A percentile compares a stretch with the other conserved stretches of the same genome.
Evolutionary conservation across 805 yeast genomes (phyloP).

Genomic region (Wickerhamomyces silvicola): DNA sequence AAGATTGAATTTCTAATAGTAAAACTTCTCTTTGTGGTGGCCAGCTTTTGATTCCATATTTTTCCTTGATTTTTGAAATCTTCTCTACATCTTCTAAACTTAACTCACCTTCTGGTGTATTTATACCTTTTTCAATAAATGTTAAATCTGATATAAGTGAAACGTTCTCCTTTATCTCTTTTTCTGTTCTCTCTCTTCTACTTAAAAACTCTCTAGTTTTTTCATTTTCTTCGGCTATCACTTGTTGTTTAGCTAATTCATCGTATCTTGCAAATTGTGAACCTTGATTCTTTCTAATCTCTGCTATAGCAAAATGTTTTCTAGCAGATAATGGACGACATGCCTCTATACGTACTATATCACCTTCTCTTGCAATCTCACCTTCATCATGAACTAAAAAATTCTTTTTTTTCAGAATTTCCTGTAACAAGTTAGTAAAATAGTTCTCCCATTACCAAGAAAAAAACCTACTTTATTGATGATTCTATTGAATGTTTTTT

Average conservation of each 20-base stretch:
- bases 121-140: slow-evolving; percentile 19
- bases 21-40: slow-evolving; percentile 37
- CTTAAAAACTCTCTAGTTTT: slow-evolving; percentile 49
- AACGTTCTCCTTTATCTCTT: slow-evolving; percentile 19
- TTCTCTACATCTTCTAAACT: slow-evolving; percentile 30
- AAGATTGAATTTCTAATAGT: slow-evolving; percentile 30
- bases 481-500: slow-evolving; percentile 61
- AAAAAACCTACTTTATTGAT: slow-evolving; percentile 43
- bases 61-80: slow-evolving; percentile 33
- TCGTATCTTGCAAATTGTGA: slow-evolving; percentile 83
- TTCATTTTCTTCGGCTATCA: slow-evolving; percentile 56
- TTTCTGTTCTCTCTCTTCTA: slow-evolving; percentile 35
- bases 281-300: slow-evolving; percentile 83
- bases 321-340: slow-evolving; percentile 79
- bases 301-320: slow-evolving; percentile 88
- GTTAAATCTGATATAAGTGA: slow-evolving; percentile 28
- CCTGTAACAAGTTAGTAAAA: slow-evolving; percentile 24
- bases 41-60: slow-evolving; percentile 41
- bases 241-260: slow-evolving; percentile 61
- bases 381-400: slow-evolving; percentile 93
- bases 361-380: slow-evolving; percentile 88
- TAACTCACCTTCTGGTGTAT: slow-evolving; percentile 21
- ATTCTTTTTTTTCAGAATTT: slow-evolving; percentile 71
- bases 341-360: slow-evolving; percentile 86
- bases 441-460: too few species aligned